These are phyloP conservation scores for Erodium trifolium DNA, from an alignment of 441 rosid species.

Conservation along the genomic window DNA sequence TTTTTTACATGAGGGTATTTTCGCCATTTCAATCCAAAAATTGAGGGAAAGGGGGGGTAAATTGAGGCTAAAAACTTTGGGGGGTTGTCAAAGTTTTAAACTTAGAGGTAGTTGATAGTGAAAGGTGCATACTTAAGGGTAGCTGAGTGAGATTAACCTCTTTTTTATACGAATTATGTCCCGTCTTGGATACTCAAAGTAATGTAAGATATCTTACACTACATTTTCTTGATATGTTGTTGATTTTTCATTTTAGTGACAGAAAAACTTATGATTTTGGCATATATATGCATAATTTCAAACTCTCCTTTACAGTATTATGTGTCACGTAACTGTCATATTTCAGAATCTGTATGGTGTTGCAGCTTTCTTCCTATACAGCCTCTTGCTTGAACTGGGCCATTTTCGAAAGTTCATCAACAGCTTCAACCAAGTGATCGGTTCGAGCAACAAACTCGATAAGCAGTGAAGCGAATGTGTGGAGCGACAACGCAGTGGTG, in stretches of 20 bases:
- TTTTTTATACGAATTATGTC: neutral
- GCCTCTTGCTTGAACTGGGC: slow-evolving; percentile 42
- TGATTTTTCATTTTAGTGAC: neutral
- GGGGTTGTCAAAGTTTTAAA: too few relatives aligned
- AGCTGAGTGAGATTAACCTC: too few relatives aligned
- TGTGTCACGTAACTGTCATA: neutral
- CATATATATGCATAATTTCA: neutral
- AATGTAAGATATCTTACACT: neutral
- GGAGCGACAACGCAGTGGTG: slow-evolving; percentile 50
- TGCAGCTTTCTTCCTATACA: slow-evolving; percentile 15
- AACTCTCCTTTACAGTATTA: neutral
- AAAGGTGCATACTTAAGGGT: too few relatives aligned
- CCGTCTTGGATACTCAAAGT: neutral
- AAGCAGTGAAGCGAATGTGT: slow-evolving; percentile 50
- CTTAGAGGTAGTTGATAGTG: too few relatives aligned
- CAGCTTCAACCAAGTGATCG: slow-evolving; percentile 58
- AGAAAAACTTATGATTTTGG: neutral
- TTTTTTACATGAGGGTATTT: too few relatives aligned
- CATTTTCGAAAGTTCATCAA: slow-evolving; percentile 43
- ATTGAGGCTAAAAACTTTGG: too few relatives aligned
- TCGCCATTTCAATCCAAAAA: too few relatives aligned
- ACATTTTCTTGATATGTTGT: neutral
- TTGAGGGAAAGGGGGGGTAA: too few relatives aligned
- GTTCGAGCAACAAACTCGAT: slow-evolving; percentile 62
- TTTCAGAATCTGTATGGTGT: slow-evolving; percentile 11